Conservation (phyloP, 2,329 filamentous ascomycete genomes). For the Trichocomaceae sp. region DNA sequence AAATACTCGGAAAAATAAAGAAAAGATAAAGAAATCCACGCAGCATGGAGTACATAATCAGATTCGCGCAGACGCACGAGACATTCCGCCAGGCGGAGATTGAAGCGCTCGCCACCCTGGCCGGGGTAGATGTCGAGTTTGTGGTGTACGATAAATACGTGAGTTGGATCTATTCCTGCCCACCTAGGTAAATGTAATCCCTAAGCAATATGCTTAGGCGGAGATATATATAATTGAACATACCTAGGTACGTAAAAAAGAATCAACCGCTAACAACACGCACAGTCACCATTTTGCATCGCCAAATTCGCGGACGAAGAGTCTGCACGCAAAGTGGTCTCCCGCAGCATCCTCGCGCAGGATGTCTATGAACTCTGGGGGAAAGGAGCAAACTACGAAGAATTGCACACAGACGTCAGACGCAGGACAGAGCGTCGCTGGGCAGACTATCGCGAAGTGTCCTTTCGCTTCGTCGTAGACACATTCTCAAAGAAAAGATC, state of each 20-base stretch:
- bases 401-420: slow-evolving; percentile 61
- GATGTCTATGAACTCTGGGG: slow-evolving; percentile 90
- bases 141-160: slow-evolving; percentile 69
- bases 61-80: slow-evolving; percentile 84
- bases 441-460: slow-evolving; percentile 55
- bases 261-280: background rate
- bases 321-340: slow-evolving; percentile 60
- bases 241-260: background rate
- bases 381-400: slow-evolving; percentile 57
- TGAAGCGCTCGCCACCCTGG: slow-evolving; percentile 66
- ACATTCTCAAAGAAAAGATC: slow-evolving; percentile 69
- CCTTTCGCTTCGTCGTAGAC: slow-evolving; percentile 82
- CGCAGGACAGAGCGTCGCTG: slow-evolving; percentile 57
- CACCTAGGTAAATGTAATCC: no score
- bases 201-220: background rate
- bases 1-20: background rate
- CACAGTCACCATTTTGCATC: slow-evolving; percentile 78
- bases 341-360: slow-evolving; percentile 73
- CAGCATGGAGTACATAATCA: slow-evolving; percentile 70
- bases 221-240: background rate
- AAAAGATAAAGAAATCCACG: background rate
- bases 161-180: slow-evolving; percentile 42
- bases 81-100: slow-evolving; percentile 84
- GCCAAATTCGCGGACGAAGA: slow-evolving; percentile 60
- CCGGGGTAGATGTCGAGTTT: slow-evolving; percentile 62